Percentiles rank a stretch among this genome's conserved stretches.
phyloP scores from a whole-genome alignment of 257 asterid genomes.

The Hygrophila difformis region DNA sequence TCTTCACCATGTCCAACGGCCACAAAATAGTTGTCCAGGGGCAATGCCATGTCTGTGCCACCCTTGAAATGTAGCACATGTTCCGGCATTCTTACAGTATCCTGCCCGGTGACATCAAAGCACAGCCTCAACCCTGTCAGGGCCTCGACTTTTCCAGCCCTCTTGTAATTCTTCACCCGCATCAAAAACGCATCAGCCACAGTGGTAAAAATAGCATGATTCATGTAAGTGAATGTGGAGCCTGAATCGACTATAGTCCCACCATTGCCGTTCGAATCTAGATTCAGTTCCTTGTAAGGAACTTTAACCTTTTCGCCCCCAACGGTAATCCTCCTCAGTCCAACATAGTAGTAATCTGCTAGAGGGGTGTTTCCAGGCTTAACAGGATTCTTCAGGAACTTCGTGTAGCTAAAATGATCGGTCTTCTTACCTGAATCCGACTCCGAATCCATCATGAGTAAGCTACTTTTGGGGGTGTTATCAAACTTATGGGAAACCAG shows the following conservation, averaged over 20 bases:
- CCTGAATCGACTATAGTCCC: constrained; percentile 93
- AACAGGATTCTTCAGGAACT: constrained; percentile 35
- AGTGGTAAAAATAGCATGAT: constrained; percentile 22
- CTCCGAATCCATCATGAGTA: constrained; percentile 37
- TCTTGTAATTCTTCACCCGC: constrained; percentile 36
- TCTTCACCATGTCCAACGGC: constrained; percentile 27
- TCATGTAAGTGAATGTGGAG: constrained; percentile 60
- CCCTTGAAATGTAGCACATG: constrained; percentile 76
- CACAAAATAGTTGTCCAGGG: constrained; percentile 56
- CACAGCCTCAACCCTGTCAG: constrained; percentile 61
- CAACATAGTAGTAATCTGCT: constrained; percentile 53
- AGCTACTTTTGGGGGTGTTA: constrained; percentile 36
- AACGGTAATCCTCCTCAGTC: constrained; percentile 39
- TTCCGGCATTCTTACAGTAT: constrained; percentile 35
- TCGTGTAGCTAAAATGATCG: constrained; percentile 33
- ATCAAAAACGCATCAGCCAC: constrained; percentile 34
- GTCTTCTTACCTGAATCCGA: constrained; percentile 36
- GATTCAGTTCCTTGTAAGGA: constrained; percentile 30
- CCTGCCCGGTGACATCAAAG: constrained; percentile 42
- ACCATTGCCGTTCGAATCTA: constrained; percentile 52
- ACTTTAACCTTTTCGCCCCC: constrained; percentile 53
- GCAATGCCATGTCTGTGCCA: constrained; percentile 63
- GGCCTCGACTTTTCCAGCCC: constrained; percentile 41
- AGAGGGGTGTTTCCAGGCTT: constrained; percentile 22
- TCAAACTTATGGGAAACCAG: constrained; percentile 60